These are phyloP conservation scores for Rhizophagus sp. DNA, from an alignment of 192 early-diverging fungal species.

Conservation along the genomic window DNA sequence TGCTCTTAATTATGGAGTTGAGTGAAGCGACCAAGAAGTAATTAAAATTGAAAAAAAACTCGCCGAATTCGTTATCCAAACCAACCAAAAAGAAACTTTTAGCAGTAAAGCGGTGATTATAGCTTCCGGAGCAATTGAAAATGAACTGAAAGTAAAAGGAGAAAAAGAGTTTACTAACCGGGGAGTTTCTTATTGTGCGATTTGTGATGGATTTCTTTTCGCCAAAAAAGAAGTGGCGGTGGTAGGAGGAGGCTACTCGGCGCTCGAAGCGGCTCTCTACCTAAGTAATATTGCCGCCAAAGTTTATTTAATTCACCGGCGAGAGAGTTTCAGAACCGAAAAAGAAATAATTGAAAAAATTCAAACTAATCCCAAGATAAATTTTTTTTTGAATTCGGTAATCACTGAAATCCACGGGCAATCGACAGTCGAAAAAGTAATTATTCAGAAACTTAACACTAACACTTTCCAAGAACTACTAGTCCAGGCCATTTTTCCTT, in stretches of 20 bases:
- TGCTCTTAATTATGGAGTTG: background rate
- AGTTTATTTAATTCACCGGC: slow-evolving; percentile 17
- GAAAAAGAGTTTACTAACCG: slow-evolving; percentile 11
- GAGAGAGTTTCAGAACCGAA: slow-evolving; percentile 1
- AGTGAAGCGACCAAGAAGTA: background rate
- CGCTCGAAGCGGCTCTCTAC: slow-evolving; percentile 9
- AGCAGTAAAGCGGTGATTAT: slow-evolving; percentile 6
- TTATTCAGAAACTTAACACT: background rate
- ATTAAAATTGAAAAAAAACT: slow-evolving; percentile 14
- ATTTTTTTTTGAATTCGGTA: background rate
- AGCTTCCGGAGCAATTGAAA: slow-evolving; percentile 18
- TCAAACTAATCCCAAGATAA: slow-evolving; percentile 4
- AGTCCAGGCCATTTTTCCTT: slow-evolving; percentile 16
- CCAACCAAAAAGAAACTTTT: background rate
- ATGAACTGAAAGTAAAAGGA: background rate
- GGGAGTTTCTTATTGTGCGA: slow-evolving; percentile 22
- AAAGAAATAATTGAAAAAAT: slow-evolving; percentile 9
- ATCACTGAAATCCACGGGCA: background rate
- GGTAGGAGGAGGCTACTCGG: slow-evolving; percentile 20
- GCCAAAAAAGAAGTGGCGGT: slow-evolving; percentile 1
- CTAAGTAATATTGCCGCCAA: background rate
- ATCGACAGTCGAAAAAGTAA: slow-evolving; percentile 17
- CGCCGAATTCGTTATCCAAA: slow-evolving; percentile 4
- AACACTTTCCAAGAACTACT: background rate
- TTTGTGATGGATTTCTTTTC: slow-evolving; percentile 24